phyloP scores from a whole-genome alignment of 2,329 filamentous ascomycete species.

The Fusarium verticillioides region DNA sequence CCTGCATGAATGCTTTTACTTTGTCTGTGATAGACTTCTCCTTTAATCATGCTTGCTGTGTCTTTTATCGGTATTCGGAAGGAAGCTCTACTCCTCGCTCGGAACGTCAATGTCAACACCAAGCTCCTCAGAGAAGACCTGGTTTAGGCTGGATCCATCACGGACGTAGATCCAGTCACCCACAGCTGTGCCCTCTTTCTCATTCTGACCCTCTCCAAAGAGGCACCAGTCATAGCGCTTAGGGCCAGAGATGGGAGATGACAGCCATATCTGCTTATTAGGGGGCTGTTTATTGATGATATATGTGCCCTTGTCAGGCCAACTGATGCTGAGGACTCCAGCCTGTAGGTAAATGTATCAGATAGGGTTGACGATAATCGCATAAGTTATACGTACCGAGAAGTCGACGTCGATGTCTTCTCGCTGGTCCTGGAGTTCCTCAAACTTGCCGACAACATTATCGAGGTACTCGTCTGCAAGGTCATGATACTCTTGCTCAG shows the following conservation, averaged over 20 bases:
- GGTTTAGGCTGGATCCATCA: conserved; percentile 80
- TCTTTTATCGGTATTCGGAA: conserved; percentile 23
- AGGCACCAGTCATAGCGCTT: conserved; percentile 95
- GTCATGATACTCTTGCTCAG: conserved; percentile 78
- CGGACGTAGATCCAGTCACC: conserved; percentile 90
- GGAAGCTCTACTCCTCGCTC: conserved; percentile 43
- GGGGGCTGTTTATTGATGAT: conserved; percentile 99
- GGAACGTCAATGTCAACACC: conserved; percentile 67
- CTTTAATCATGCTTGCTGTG: conserved; percentile 21
- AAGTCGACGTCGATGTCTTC: conserved; percentile 90
- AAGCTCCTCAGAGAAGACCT: conserved; percentile 80
- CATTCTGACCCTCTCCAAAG: conserved; percentile 72
- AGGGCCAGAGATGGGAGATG: conserved; percentile 88
- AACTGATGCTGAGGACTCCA: conserved; percentile 83
- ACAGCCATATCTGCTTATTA: conserved; percentile 98
- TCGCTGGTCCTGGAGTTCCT: conserved; percentile 77
- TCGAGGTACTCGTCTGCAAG: conserved; percentile 81
- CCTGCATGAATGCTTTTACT: conserved; percentile 26
- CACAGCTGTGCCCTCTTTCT: conserved; percentile 79
- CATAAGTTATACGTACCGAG: conserved; percentile 67
- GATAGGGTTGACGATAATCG: not conserved
- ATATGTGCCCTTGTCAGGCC: conserved; percentile 79
- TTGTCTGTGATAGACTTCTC: not conserved
- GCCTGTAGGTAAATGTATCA: conserved; percentile 64
- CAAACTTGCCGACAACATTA: conserved; percentile 66